Evolutionary conservation across 306 rosid species (phyloP), one percentile per base, ranked within the genome.

Genomic region (Vigna trinervia): DNA sequence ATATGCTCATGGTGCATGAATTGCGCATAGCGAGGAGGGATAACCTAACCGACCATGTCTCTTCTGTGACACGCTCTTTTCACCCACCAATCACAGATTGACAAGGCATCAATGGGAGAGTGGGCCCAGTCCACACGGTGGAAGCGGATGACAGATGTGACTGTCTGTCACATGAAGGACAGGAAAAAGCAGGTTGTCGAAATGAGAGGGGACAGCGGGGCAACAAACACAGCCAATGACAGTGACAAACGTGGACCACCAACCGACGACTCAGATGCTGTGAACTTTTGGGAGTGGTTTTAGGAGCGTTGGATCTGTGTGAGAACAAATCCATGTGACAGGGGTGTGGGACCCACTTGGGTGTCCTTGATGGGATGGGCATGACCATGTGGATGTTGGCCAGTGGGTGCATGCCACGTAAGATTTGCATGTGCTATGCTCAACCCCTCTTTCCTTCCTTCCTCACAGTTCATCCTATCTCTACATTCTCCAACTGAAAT

Each of bases 251-350:
- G 22, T 68, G 83, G 92, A 87, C 91, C 81, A 46, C 10, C 2
- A 81, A 34, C 22, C 28, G 61, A 91, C 85, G 93, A 89, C 5
- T 45, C 8, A 3, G 90, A 87, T 88, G 26, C 5, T 12, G 11
- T 66, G 20, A 65, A 51, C 41, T 66, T 17, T 47, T 60, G 4
- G 73, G 70, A 28, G 57, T 72, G 71, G 68, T 73, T 77, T 60
- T 5, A 3, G 81, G 69, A 67, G 60, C 90, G 86, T 86, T 70
- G 81, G 96, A 90, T 19, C 34, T 17, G 74, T 22, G 48, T 26
- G 51, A 82, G 56, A 36, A 82, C 87, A 85, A 51, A 12, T 50
- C 67, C 92, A 89, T 80, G 98, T 88, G 96, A 81, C 6, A 2
- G n/a, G 26, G 66, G 50, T 28, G 45, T 4, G 73, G 73, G 90